phyloP scores from a whole-genome alignment of 192 early-diverging fungal genomes.

The Coemansia sp. region DNA sequence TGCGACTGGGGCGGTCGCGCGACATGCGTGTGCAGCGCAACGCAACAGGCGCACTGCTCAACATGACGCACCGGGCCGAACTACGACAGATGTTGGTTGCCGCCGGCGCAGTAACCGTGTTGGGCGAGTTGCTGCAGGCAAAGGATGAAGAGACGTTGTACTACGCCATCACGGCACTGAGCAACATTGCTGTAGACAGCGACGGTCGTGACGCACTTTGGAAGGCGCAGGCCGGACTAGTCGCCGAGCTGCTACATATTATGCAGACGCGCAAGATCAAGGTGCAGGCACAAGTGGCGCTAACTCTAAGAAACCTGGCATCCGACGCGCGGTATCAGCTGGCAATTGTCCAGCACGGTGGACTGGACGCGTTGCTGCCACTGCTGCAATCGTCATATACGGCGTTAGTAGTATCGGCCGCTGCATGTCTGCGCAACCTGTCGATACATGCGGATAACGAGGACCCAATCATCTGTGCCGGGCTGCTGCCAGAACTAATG shows the following conservation, averaged over 20 bases:
- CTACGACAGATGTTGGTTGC: constrained; percentile 78
- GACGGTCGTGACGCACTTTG: constrained; percentile 62
- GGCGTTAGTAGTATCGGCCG: constrained; percentile 74
- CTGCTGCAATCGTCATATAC: constrained; percentile 71
- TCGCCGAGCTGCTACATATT: constrained; percentile 70
- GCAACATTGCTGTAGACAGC: constrained; percentile 84
- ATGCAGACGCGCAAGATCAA: constrained; percentile 74
- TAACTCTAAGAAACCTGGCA: constrained; percentile 85
- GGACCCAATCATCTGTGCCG: constrained; percentile 74
- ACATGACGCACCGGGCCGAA: constrained; percentile 87
- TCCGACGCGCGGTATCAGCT: constrained; percentile 76
- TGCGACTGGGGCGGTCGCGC: constrained; percentile 68
- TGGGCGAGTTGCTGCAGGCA: constrained; percentile 69
- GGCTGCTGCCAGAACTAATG: constrained; percentile 59
- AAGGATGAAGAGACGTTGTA: constrained; percentile 83
- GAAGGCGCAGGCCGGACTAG: constrained; percentile 66
- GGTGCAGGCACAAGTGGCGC: constrained; percentile 82
- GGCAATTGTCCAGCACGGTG: constrained; percentile 71
- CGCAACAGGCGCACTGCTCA: constrained; percentile 84
- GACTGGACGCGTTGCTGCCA: constrained; percentile 66
- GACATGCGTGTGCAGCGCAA: constrained; percentile 86
- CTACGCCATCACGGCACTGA: constrained; percentile 86
- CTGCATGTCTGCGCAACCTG: constrained; percentile 85
- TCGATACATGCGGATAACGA: constrained; percentile 85
- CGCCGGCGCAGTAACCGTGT: constrained; percentile 76